phyloP scores from a whole-genome alignment of 2,329 filamentous ascomycete genomes.

The Pseudocercospora vitis region DNA sequence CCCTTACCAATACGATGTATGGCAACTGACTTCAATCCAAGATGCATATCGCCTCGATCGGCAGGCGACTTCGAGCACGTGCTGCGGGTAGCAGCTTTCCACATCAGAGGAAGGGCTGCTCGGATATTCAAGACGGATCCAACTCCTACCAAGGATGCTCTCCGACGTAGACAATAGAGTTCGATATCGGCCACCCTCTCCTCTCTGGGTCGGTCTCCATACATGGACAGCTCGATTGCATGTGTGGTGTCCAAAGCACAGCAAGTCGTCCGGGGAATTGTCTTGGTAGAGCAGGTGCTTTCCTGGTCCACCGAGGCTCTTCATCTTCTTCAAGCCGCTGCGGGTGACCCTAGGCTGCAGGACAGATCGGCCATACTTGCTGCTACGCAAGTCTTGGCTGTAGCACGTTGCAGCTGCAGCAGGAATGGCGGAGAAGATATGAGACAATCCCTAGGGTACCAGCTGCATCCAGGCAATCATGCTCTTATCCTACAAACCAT shows the following conservation, averaged over 20 bases:
- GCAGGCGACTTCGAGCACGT: conserved; percentile 17
- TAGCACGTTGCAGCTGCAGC: conserved; percentile 20
- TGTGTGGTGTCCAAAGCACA: conserved; percentile 19
- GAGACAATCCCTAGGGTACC: too few relatives aligned
- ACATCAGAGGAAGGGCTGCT: conserved; percentile 19
- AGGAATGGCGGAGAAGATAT: conserved; percentile 20
- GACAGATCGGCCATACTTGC: conserved; percentile 19
- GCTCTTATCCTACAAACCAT: too few relatives aligned
- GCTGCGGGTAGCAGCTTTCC: conserved; percentile 19
- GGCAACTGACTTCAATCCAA: conserved; percentile 5
- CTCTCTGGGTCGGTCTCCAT: conserved; percentile 11
- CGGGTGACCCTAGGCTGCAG: conserved; percentile 12
- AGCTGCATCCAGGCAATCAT: too few relatives aligned
- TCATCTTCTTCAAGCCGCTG: conserved; percentile 14
- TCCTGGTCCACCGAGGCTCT: conserved; percentile 17
- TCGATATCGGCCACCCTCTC: conserved; percentile 13
- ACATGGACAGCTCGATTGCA: conserved; percentile 20
- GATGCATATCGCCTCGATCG: conserved; percentile 12
- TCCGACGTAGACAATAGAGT: conserved; percentile 20
- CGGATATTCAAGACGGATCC: conserved; percentile 14
- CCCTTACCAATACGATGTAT: conserved; percentile 7
- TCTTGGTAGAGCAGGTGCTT: conserved; percentile 12
- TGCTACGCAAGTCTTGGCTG: conserved; percentile 16
- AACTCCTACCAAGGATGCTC: conserved; percentile 13
- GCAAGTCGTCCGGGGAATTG: conserved; percentile 17